phyloP scores from a whole-genome alignment of 768 basidiomycete genomes.

The Termitomyces sp. region DNA sequence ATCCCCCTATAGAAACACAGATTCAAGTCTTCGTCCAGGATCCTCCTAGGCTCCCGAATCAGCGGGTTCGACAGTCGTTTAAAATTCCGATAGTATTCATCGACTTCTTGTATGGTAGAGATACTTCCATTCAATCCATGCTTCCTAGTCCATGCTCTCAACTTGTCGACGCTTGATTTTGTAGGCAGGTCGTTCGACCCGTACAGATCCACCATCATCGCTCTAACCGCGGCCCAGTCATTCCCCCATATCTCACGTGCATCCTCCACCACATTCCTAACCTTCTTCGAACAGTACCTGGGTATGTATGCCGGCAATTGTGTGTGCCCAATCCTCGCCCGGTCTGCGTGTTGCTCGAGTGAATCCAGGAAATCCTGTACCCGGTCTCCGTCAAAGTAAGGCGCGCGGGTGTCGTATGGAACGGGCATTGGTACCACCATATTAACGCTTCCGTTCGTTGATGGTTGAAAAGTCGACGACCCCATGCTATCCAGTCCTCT shows the following conservation, averaged over 20 bases:
- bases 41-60: neutral
- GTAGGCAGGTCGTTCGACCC: neutral
- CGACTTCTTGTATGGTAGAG: neutral
- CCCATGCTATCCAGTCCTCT: no score
- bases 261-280: neutral
- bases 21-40: neutral
- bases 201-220: no score
- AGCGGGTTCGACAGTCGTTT: neutral
- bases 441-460: neutral
- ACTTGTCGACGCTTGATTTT: neutral
- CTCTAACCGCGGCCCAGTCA: no score
- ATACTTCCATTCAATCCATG: neutral
- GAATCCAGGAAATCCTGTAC: neutral
- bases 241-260: neutral
- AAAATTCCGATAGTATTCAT: neutral
- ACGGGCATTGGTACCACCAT: neutral
- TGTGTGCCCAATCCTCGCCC: neutral
- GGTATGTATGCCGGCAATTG: neutral
- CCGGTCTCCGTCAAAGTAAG: neutral
- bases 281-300: neutral
- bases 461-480: no score
- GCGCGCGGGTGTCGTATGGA: neutral
- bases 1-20: neutral
- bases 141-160: neutral
- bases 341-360: neutral